Percentiles rank a stretch among this genome's conserved stretches.
Conservation (phyloP, 1,284 basidiomycete genomes). For the Puccinia hordei region DNA sequence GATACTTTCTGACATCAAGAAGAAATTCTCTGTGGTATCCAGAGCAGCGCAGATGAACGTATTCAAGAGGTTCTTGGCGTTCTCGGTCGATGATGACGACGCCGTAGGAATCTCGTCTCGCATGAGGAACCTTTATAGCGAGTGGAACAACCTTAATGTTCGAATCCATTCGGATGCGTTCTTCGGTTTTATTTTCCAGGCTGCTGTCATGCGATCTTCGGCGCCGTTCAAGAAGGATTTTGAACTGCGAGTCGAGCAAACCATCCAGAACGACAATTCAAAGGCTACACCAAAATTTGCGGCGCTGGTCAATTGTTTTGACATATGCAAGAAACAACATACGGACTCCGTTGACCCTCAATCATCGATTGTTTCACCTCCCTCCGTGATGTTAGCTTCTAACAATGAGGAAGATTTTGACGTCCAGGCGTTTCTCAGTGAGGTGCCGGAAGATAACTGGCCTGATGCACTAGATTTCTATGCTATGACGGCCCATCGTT, state of each 20-base stretch:
- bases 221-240: background rate
- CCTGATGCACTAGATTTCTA: background rate
- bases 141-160: background rate
- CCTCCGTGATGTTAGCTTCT: background rate
- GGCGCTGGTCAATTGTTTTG: background rate
- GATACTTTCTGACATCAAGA: background rate
- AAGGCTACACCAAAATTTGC: background rate
- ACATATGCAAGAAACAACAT: background rate
- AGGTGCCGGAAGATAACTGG: background rate
- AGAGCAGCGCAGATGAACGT: constrained; percentile 8
- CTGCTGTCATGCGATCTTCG: background rate
- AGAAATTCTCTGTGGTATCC: background rate
- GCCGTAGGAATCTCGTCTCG: background rate
- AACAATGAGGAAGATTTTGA: background rate
- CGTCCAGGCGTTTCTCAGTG: background rate
- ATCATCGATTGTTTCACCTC: background rate
- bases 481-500: background rate
- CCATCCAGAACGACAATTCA: background rate
- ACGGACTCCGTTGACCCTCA: too few relatives aligned
- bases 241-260: background rate
- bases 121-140: background rate
- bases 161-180: background rate
- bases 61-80: background rate
- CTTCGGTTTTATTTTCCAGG: background rate
- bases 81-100: background rate